Evolutionary conservation across 1,284 basidiomycete species (phyloP).

Genomic region (Ganoderma lucidum): DNA sequence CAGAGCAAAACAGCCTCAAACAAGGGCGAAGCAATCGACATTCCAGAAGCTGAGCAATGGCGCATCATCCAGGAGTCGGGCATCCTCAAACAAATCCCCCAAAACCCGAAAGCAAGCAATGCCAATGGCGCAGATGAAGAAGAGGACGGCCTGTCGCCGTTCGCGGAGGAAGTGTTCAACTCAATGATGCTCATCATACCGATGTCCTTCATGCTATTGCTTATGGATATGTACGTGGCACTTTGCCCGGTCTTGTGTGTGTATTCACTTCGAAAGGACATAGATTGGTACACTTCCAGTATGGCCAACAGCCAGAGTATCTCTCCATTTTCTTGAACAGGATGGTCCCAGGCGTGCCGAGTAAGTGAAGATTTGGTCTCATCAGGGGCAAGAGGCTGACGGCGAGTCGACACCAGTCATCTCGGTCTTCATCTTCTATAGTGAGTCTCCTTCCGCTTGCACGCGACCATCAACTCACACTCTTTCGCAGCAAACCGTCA

Average conservation of each 20-base stretch:
- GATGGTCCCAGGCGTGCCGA: constrained; percentile 70
- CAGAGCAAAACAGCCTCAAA: constrained; percentile 30
- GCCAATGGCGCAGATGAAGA: constrained; percentile 31
- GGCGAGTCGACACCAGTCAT: constrained; percentile 55
- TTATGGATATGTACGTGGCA: constrained; percentile 78
- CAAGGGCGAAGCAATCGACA: constrained; percentile 44
- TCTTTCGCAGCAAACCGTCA: constrained; percentile 62
- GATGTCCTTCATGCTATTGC: constrained; percentile 70
- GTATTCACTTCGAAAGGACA: background rate
- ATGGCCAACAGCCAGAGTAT: constrained; percentile 59
- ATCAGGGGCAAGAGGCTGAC: background rate
- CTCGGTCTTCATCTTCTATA: constrained; percentile 79
- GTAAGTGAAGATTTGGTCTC: constrained; percentile 53
- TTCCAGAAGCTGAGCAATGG: constrained; percentile 81
- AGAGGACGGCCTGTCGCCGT: constrained; percentile 50
- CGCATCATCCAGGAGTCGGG: constrained; percentile 74
- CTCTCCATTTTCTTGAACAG: constrained; percentile 57
- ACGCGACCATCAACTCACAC: background rate
- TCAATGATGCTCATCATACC: constrained; percentile 70
- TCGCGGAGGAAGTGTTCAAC: constrained; percentile 76
- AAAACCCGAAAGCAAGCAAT: constrained; percentile 14
- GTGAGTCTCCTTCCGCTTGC: constrained; percentile 51
- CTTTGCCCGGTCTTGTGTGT: background rate
- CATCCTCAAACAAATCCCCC: constrained; percentile 57
- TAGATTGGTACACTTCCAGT: constrained; percentile 80